These are phyloP conservation scores for Chlorophyllum brunneum DNA, from an alignment of 768 basidiomycete species.

Conservation along the genomic window DNA sequence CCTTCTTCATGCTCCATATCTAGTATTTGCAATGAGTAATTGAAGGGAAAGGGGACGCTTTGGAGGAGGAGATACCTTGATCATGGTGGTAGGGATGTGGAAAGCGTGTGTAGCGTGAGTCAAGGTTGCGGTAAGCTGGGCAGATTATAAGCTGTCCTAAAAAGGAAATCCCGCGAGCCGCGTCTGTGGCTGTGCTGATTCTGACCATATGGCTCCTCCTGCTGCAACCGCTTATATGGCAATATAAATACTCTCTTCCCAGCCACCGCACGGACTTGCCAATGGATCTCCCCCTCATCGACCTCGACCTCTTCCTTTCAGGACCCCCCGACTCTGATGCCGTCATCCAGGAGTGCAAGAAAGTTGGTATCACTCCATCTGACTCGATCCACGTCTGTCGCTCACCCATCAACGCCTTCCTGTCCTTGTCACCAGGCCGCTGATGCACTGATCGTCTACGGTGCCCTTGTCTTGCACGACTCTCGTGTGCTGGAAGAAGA, in stretches of 20 bases:
- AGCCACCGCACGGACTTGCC: too few species aligned
- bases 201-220: not conserved
- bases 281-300: conserved; percentile 68
- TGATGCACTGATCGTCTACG: conserved; percentile 76
- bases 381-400: too few species aligned
- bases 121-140: conserved; percentile 27
- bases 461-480: conserved; percentile 84
- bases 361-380: conserved; percentile 34
- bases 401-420: conserved; percentile 1
- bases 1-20: conserved; percentile 99
- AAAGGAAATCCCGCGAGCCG: conserved; percentile 23
- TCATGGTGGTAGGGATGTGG: conserved; percentile 34
- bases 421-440: conserved; percentile 51
- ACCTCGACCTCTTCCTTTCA: conserved; percentile 69
- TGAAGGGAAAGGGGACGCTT: not conserved
- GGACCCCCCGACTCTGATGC: conserved; percentile 39
- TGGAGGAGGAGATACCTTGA: conserved; percentile 32
- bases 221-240: not conserved
- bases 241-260: too few species aligned
- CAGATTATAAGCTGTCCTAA: conserved; percentile 20
- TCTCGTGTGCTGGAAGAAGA: conserved; percentile 80
- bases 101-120: conserved; percentile 28
- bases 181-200: conserved; percentile 18
- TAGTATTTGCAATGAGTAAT: conserved; percentile 25
- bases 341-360: conserved; percentile 60